Evolutionary conservation across 768 basidiomycete species (phyloP), one percentile per base, ranked within the genome.

Genomic region (Serendipita sp.): DNA sequence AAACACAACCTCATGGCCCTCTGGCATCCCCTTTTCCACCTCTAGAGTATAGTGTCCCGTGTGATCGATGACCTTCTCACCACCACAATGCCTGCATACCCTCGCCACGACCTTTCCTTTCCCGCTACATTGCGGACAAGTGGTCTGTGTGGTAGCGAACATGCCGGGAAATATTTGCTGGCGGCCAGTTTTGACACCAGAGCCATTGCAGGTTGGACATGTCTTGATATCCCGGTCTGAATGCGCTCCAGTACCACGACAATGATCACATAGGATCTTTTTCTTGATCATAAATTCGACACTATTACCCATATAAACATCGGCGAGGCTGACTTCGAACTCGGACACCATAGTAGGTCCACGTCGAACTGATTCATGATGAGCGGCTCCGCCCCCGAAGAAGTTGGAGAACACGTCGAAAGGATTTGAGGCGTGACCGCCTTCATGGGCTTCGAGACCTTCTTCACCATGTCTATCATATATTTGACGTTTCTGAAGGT

Each of bases 141-240:
- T 83, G 47, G 81, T 78, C 75, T 94, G 91, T 11, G 84, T 84
- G 73, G 94, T 90, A 0, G 91, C 88, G 70, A 86, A 89, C 94
- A 96, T 96, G 30, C 93, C 94, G 1, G 94, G 93, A 80, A 95
- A 94, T 67, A 99, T 89, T 74, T 94, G 96, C 72, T 96, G 92
- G 64, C 90, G 86, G 56, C 86, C 81, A 28, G 96, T 73, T 71
- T 89, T 87, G 63, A 95, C 80, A 44, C 96, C 96, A 58, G 83
- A 78, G 18, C 96, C 96, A 63, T 83, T 80, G 71, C 96, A 99
- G 10, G 81, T 81, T 2, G 82, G 73, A 72, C 96, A 99, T n/a
- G 82, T 80, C 70, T 92, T 89, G 56, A 96, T 89, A 71, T 96
- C 90, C 4, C 81, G 74, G 66, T 92, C 89, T 0, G 91, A 89